Base-by-base conservation (phyloP, 2,329 filamentous ascomycete species). In the Fusarium pseudonygamai region DNA sequence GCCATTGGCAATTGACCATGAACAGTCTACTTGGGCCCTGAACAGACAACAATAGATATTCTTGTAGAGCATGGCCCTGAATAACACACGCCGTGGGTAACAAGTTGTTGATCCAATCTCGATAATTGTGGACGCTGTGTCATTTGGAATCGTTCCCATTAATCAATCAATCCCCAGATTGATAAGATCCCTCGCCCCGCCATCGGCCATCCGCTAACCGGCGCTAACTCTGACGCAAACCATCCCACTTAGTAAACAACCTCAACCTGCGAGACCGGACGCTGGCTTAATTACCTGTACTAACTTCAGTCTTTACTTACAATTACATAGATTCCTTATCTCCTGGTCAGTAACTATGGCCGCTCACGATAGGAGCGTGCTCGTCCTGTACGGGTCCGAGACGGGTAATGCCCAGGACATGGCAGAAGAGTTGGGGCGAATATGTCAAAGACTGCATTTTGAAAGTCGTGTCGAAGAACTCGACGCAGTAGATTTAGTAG, bases 331-430 rank as follows among this genome's bases (percentile, higher is more conserved):
- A 14, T 34, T n/a, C 22, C 46, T n/a, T 28, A 40, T 26, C 56
- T 53, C 37, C n/a, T n/a, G 32, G n/a, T 24, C 39, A 30, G 24
- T 37, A 30, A 32, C n/a, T 32, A 82, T 81, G 75, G 74, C 78
- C 47, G 73, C 74, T 57, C 58, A 75, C 20, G 74, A 78, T 39
- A 73, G 88, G 74, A 84, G 83, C 66, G 82, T 88, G 56, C 88
- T 97, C 74, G 87, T 99, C 65, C 87, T 97, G 39, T 99, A 97
- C 83, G 96, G 94, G 62, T 97, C 96, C 43, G 96, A 99, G 85
- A 98, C 95, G 28, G 96, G 96, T 64, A 98, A 96, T 79, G 92
- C 94, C 61, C 93, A 97, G 82, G 96, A 98, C 82, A 90, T 96
- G 72, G 96, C 96, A 26, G 91, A 94, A 78, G 94, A 98, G 80